Percentiles rank a stretch among this genome's conserved stretches.
These are phyloP conservation scores for Penicillium longicatenatum DNA, from an alignment of 495 filamentous ascomycete species.

Conservation along the genomic window DNA sequence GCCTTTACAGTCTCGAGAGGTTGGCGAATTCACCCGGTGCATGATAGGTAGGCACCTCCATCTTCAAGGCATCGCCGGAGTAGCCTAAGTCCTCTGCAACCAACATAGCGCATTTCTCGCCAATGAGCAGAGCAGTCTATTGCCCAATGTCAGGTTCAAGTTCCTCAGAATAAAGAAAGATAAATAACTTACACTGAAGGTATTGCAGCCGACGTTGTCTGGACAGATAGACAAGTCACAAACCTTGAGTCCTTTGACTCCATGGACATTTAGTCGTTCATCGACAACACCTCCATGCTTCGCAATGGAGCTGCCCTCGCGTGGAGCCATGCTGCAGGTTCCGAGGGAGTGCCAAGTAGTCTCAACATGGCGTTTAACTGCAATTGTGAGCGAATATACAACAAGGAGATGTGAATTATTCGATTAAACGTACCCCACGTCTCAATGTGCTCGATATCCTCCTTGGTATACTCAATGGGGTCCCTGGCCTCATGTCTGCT, in stretches of 20 bases:
- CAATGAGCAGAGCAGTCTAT: slow-evolving; percentile 75
- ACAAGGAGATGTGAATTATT: neutral
- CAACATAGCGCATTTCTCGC: slow-evolving; percentile 77
- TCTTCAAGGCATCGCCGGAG: slow-evolving; percentile 69
- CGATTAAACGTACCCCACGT: slow-evolving; percentile 64
- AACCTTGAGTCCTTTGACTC: slow-evolving; percentile 78
- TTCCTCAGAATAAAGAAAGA: neutral
- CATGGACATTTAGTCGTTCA: slow-evolving; percentile 77
- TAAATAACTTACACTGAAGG: slow-evolving; percentile 48
- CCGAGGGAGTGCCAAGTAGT: slow-evolving; percentile 75
- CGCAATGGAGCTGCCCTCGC: slow-evolving; percentile 75
- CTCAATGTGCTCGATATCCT: slow-evolving; percentile 70
- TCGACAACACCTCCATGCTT: slow-evolving; percentile 76
- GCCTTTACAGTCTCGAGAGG: slow-evolving; percentile 24
- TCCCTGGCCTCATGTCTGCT: slow-evolving; percentile 57
- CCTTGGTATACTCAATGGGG: slow-evolving; percentile 64
- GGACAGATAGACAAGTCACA: slow-evolving; percentile 80
- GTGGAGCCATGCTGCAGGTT: slow-evolving; percentile 81
- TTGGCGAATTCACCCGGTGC: slow-evolving; percentile 53
- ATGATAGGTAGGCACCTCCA: slow-evolving; percentile 69
- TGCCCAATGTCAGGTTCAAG: neutral
- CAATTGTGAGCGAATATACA: neutral
- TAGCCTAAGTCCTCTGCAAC: slow-evolving; percentile 78
- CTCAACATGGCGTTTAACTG: slow-evolving; percentile 64
- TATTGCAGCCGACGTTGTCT: slow-evolving; percentile 82